These are phyloP conservation scores for Citeromyces hawaiiensis DNA, from an alignment of 1,139 yeast genomes.

Conservation along the genomic window DNA sequence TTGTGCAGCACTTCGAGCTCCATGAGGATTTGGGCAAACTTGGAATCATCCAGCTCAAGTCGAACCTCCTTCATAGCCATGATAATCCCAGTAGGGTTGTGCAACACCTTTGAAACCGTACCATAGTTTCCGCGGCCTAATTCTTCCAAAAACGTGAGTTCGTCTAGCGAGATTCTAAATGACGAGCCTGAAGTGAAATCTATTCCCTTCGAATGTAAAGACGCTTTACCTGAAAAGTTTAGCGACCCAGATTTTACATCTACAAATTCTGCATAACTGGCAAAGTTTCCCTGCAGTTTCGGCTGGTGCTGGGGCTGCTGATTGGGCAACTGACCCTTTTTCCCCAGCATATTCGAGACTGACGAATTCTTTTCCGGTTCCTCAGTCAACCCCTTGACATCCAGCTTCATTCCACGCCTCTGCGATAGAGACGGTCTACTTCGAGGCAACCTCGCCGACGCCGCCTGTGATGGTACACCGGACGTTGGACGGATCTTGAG, in stretches of 20 bases:
- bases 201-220: constrained; percentile 82
- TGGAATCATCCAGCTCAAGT: constrained; percentile 79
- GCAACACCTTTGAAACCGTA: constrained; percentile 82
- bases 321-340: constrained; percentile 5
- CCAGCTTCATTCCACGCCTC: constrained; percentile 43
- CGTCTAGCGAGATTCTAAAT: constrained; percentile 77
- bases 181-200: constrained; percentile 84
- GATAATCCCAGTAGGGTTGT: constrained; percentile 82
- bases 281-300: constrained; percentile 47
- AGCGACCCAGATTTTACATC: constrained; percentile 87
- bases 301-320: constrained; percentile 2
- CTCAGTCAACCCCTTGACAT: constrained; percentile 21
- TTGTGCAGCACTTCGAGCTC: constrained; percentile 88
- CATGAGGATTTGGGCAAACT: constrained; percentile 89
- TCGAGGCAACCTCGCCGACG: constrained; percentile 1
- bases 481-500: constrained; percentile 1
- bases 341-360: constrained; percentile 5
- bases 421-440: constrained; percentile 39
- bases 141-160: constrained; percentile 73
- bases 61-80: constrained; percentile 98
- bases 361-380: constrained; percentile 3
- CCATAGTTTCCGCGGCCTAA: constrained; percentile 95
- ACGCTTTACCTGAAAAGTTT: constrained; percentile 88
- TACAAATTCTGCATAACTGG: constrained; percentile 73
- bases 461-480: not conserved